Base-by-base conservation (phyloP, 1,139 yeast species). In the Yamadazyma jaroonii region DNA sequence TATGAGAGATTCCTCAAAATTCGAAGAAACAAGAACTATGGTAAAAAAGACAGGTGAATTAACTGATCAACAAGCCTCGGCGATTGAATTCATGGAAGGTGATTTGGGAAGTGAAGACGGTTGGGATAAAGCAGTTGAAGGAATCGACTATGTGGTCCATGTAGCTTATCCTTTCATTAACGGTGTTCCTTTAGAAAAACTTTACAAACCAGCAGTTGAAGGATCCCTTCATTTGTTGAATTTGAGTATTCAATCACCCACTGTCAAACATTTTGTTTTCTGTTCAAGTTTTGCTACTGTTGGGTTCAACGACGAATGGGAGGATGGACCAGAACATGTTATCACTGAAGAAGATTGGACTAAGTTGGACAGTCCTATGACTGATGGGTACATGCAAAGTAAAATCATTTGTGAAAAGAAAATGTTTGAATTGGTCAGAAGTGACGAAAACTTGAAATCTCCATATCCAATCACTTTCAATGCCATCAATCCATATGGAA, bases 231-330 rank as follows among this genome's bases (percentile, higher is more conserved):
- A 44, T 15, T 30, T 49, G 1, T 25, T 46, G 14, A 36, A 40
- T 20, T 28, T 39, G 24, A 45, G 49, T 11, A 34, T 42, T 9
- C 35, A 42, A 29, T 42, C 49, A 25, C 50, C 49, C 9, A 22
- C 43, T 2, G 50, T 57, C 33, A 50, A 49, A 29, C 47, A 47
- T 21, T 49, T 57, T 17, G 52, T 55, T 1, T 34, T 46, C 31
- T 52, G 57, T 8, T 54, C 61, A 3, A 53, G 56, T 9, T 43
- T 39, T 34, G 59, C 50, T 12, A 50, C 58, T 9, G 43, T 46
- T 31, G 39, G 37, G 4, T 35, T 26, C 24, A 31, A 25, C 29
- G 40, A 33, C 8, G 20, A 31, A 2, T 33, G 28, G 28, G 38
- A 39, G 2, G 41, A 43, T 17, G 20, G 20, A 4, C 20, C 20